Evolutionary conservation across 2,329 filamentous ascomycete genomes (phyloP).

Genomic region (Aspergillus caelatus): DNA sequence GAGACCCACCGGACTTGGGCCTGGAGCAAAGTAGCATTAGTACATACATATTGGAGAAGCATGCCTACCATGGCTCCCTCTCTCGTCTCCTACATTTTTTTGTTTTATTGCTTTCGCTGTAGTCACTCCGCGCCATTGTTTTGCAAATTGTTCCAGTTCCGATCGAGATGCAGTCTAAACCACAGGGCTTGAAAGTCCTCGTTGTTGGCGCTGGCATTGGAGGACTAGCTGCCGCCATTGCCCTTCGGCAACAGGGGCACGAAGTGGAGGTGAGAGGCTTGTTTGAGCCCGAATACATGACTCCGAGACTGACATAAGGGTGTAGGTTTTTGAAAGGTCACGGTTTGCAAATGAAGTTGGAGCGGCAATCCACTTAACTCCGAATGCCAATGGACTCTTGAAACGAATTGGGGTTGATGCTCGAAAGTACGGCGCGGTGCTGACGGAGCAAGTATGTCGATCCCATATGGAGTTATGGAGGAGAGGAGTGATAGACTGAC

Average conservation of each 20-base stretch:
- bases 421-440: constrained; percentile 45
- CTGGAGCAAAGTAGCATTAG: neutral
- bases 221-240: constrained; percentile 45
- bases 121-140: constrained; percentile 4
- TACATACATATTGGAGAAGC: neutral
- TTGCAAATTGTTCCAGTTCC: neutral
- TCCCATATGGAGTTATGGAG: neutral
- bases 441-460: constrained; percentile 28
- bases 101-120: neutral
- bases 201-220: constrained; percentile 40
- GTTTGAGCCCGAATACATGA: neutral
- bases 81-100: neutral
- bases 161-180: constrained; percentile 8
- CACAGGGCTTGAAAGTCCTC: constrained; percentile 30
- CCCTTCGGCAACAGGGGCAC: constrained; percentile 57
- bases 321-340: constrained; percentile 59
- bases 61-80: neutral
- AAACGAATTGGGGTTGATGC: constrained; percentile 47
- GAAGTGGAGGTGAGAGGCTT: constrained; percentile 36
- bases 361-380: constrained; percentile 64
- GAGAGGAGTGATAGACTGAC: neutral
- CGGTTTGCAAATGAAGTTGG: constrained; percentile 59
- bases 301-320: neutral
- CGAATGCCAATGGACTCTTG: constrained; percentile 64
- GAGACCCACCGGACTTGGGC: neutral